Evolutionary conservation across 1,139 yeast genomes (phyloP), one percentile per base, ranked within the genome.

Genomic region (Hansenula lynferdii): DNA sequence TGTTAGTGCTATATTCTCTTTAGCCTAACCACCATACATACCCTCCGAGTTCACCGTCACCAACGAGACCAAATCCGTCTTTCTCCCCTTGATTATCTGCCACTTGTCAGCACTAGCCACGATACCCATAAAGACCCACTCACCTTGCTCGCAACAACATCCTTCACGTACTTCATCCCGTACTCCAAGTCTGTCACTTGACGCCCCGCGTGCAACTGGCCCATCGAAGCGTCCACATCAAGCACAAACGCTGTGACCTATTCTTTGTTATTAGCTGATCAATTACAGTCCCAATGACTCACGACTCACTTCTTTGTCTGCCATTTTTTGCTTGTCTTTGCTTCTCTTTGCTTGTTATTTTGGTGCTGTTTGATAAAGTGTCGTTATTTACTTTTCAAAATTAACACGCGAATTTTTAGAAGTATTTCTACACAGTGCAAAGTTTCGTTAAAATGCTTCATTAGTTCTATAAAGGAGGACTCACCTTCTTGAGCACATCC

Each of bases 41-140:
- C 49, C 49, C 8, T 55, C 48, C 1, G 66, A 61, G 44, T 75
- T 69, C 20, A 65, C 65, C 1, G 67, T 60, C 2, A 75, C 60
- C 4, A 78, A 56, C 0, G 78, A 73, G 2, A 78, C 65, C 30
- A 63, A 61, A 49, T 81, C 87, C 5, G 79, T 71, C 50, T 78
- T 79, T 33, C 85, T 64, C 6, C 69, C 80, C 38, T 69, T 62
- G 27, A 67, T 34, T 10, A 67, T 50, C 53, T 56, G 14, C 10
- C 4, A 21, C 14, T 20, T 8, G 25, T 29, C n/a, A 29, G 32
- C 14, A 26, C n/a, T 5, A 10, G 12, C 19, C 30, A 8, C 10
- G 5, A 8, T 11, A 16, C 15, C 11, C 20, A 18, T 9, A n/a
- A n/a, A n/a, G n/a, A n/a, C n/a, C n/a, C n/a, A 41, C 72, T 42